Evolutionary conservation across 1,139 yeast genomes (phyloP), one percentile per base, ranked within the genome.

Genomic region (Taiozyma sp.): DNA sequence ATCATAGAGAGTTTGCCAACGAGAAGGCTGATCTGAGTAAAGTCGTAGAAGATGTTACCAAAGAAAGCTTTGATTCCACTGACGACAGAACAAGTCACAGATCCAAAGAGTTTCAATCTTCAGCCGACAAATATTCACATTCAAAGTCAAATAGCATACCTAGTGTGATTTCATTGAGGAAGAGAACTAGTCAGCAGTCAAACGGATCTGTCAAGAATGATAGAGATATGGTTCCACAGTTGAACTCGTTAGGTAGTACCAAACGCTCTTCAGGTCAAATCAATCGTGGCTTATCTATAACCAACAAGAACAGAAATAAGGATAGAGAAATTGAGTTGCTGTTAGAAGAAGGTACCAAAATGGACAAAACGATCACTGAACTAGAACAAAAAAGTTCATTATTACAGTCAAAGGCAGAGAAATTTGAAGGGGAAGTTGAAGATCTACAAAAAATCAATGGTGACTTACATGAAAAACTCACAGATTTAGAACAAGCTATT

Each of bases 21-120:
- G 92, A 84, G 51, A 83, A 78, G 0, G 75, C 67, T 4, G 66
- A 60, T 24, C 43, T 24, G 30, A 24, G 23, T 40, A 40, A 40
- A 10, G 13, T 40, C 24, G 29, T 40, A 14, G 29, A 23, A 40
- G 43, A 40, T 40, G 16, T 23, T 7, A 24, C 28, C 12, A 40
- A 8, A 13, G 14, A 19, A 14, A 23, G 12, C 6, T 23, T 40
- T 24, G 43, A 40, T 13, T 24, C 28, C 4, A 24, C 22, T 4
- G 29, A 23, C 7, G 29, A 40, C 8, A 38, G 24, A 14, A 9
- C 7, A 12, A 44, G n/a, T 23, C 13, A 34, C 8, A 14, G 39
- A 23, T 29, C 30, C 10, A 29, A 24, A 41, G 28, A 43, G 8
- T 16, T 43, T 16, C n/a, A 27, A 12, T 6, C 22, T 19, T 38